Base-by-base conservation (phyloP, 108 stramenopile species). In the Parietichytrium sp. region DNA sequence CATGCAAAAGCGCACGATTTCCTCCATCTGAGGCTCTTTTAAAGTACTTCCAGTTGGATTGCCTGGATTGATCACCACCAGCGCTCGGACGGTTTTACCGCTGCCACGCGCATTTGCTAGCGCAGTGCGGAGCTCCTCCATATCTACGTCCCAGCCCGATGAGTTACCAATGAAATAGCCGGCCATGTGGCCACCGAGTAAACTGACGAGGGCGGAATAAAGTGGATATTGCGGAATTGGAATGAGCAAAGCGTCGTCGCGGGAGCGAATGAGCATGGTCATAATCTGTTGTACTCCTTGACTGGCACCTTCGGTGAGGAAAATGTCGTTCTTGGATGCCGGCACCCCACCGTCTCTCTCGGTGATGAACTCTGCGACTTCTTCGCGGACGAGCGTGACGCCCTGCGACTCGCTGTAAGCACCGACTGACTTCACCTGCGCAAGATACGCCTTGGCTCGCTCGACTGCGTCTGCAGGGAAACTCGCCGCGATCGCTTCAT, bases 221-320 rank as follows among this genome's bases (percentile, higher is more conserved):
- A 97, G 93, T 2, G 96, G 96, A 85, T 97, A 97, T 83, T 97
- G 96, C 7, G 96, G 96, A 72, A 96, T 95, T 2, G 96, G 96
- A 29, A 94, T 93, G 88, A 97, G 91, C 48, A 97, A 82, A 1
- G 94, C 97, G 81, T 95, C 94, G 20, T 83, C 81, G 18, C 86
- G 89, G 52, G 86, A 87, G n/a, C 92, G 89, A 80, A 97, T 89
- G 61, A 96, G 42, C 45, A 89, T 88, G 13, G 89, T 88, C 84
- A 96, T 81, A 12, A 94, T 79, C 83, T 83, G 82, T 47, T 92
- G 87, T 82, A 95, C 94, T n/a, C 91, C 95, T 27, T 92, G 86
- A 47, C 91, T 92, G 27, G 96, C 96, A 6, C 96, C 96, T 80
- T 96, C 95, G 18, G 94, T 93, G 55, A 97, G 86, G 82, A 95